phyloP scores from a whole-genome alignment of 2,329 filamentous ascomycete species.

The Arthrobotrys sphaeroides region DNA sequence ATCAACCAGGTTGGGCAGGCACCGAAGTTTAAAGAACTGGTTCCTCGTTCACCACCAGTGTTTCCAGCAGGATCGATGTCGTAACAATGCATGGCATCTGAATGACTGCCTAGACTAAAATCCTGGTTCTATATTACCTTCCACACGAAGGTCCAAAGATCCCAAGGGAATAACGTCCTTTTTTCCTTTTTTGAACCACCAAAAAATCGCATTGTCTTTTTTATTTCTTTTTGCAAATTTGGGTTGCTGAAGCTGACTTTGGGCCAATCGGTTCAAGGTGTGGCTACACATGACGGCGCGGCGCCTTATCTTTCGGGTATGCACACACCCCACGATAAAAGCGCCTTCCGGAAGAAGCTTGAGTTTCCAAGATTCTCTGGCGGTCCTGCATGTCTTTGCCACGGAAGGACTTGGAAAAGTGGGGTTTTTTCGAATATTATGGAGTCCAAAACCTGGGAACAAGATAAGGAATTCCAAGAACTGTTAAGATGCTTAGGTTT shows the following conservation, averaged over 20 bases:
- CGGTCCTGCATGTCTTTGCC: not conserved
- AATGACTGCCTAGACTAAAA: constrained; percentile 16
- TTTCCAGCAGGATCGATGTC: not conserved
- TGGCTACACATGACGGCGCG: not conserved
- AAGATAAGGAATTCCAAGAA: not conserved
- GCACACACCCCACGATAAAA: not conserved
- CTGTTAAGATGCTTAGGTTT: not conserved
- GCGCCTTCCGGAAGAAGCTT: constrained; percentile 38
- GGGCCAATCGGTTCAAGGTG: constrained; percentile 30
- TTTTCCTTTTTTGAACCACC: not conserved
- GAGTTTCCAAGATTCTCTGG: constrained; percentile 9
- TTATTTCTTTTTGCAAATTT: not conserved
- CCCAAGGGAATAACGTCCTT: not conserved
- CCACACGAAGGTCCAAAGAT: not conserved
- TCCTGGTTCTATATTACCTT: not conserved
- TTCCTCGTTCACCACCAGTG: not conserved
- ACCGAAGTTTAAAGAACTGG: not conserved
- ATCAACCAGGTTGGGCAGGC: not conserved
- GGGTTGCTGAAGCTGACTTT: not conserved
- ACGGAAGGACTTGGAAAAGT: not conserved
- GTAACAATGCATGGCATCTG: not conserved
- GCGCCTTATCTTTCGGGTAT: not conserved
- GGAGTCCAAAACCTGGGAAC: not conserved
- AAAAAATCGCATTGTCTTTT: no score
- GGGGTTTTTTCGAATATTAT: not conserved